Percentiles rank a stretch among this genome's conserved stretches.
These are phyloP conservation scores for Yamadazyma spencermartinsiae DNA, from an alignment of 1,139 yeast species.

Conservation along the genomic window DNA sequence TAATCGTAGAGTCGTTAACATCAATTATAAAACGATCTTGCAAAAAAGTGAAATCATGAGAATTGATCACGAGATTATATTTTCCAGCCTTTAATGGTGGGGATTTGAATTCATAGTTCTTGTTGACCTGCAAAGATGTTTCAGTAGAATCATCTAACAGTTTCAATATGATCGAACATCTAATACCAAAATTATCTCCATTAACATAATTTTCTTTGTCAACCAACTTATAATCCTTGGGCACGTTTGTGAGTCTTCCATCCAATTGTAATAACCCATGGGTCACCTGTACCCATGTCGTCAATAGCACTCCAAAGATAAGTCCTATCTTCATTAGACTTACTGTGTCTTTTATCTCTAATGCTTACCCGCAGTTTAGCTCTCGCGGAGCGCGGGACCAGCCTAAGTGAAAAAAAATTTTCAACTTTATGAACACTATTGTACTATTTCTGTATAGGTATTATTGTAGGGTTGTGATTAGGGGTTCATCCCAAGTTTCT, in stretches of 20 bases:
- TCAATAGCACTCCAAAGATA: neutral
- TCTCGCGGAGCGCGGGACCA: neutral
- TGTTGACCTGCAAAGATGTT: slow-evolving; percentile 22
- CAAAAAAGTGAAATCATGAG: slow-evolving; percentile 38
- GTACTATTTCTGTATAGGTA: slow-evolving; percentile 48
- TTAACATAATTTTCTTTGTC: slow-evolving; percentile 27
- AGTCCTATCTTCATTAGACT: neutral
- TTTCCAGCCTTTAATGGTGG: slow-evolving; percentile 29
- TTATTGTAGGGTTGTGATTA: slow-evolving; percentile 53
- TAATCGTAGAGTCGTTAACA: slow-evolving; percentile 21
- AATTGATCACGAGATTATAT: slow-evolving; percentile 34
- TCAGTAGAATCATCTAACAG: neutral
- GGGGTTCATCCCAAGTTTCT: slow-evolving; percentile 21
- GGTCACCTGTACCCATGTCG: neutral
- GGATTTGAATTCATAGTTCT: slow-evolving; percentile 28
- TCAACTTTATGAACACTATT: slow-evolving; percentile 28
- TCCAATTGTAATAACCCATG: slow-evolving; percentile 1
- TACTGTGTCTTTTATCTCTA: too few relatives aligned
- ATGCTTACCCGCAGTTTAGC: neutral
- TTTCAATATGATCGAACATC: slow-evolving; percentile 32
- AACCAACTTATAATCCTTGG: slow-evolving; percentile 10
- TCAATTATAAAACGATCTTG: slow-evolving; percentile 28
- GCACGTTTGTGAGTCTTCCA: slow-evolving; percentile 23
- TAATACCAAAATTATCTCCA: slow-evolving; percentile 37
- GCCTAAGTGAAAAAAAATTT: slow-evolving; percentile 11